Percentiles rank a stretch among this genome's conserved stretches.
These are phyloP conservation scores for Leucocoprinus leucothites DNA, from an alignment of 768 basidiomycete genomes.

Conservation along the genomic window DNA sequence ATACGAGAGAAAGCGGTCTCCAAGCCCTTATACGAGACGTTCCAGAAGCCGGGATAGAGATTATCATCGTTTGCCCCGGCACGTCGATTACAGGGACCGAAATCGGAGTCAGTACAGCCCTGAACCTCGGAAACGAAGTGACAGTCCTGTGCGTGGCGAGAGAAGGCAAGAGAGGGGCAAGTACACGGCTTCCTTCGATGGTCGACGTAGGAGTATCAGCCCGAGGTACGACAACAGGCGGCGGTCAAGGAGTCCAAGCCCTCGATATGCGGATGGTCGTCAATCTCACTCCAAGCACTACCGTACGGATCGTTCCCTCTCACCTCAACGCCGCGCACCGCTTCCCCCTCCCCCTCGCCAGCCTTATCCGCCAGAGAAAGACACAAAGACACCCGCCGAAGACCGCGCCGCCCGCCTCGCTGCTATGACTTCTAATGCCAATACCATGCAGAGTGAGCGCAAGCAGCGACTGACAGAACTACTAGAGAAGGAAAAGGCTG, in stretches of 20 bases:
- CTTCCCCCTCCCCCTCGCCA: conserved; percentile 18
- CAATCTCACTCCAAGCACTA: conserved; percentile 43
- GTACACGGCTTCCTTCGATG: conserved; percentile 26
- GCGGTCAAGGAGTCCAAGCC: conserved; percentile 34
- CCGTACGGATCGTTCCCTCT: conserved; percentile 44
- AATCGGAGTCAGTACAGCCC: conserved; percentile 29
- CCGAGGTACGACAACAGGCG: conserved; percentile 30
- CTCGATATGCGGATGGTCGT: conserved; percentile 19
- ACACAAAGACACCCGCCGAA: conserved; percentile 26
- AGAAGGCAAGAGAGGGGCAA: conserved; percentile 22
- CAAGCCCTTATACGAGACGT: conserved; percentile 31
- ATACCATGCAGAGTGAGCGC: conserved; percentile 62
- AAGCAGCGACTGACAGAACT: conserved; percentile 66
- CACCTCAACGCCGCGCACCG: conserved; percentile 16
- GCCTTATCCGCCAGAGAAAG: conserved; percentile 14
- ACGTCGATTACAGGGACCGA: conserved; percentile 25
- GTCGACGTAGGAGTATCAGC: conserved; percentile 18
- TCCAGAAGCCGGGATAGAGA: conserved; percentile 39
- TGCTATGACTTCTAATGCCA: conserved; percentile 80
- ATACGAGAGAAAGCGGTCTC: conserved; percentile 8
- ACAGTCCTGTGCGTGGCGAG: conserved; percentile 21
- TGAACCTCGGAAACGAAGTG: conserved; percentile 28
- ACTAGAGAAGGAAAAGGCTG: conserved; percentile 75
- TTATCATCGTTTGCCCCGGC: conserved; percentile 26
- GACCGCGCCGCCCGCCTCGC: conserved; percentile 86